Evolutionary conservation across 345 rosid genomes (phyloP).

Genomic region (Gossypium herbaceum): DNA sequence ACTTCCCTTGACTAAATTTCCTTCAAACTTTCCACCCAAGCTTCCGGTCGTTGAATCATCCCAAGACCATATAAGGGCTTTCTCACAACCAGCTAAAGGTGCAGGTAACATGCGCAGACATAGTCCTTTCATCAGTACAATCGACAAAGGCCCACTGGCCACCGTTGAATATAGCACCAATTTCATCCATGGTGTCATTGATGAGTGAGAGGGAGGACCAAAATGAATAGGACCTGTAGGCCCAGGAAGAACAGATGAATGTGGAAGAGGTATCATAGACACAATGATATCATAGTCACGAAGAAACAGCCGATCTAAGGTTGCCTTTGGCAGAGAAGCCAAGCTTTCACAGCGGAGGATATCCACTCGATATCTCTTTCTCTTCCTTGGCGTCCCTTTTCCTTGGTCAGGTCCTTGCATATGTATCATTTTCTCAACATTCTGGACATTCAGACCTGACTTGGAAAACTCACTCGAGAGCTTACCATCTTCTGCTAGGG

Average conservation of each 20-base stretch:
- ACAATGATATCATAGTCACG: constrained; percentile 93
- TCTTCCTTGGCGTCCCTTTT: constrained; percentile 46
- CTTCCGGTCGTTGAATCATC: constrained; percentile 91
- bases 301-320: constrained; percentile 83
- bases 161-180: constrained; percentile 76
- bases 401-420: constrained; percentile 46
- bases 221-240: constrained; percentile 92
- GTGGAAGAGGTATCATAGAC: constrained; percentile 86
- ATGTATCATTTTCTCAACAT: constrained; percentile 39
- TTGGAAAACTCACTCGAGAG: constrained; percentile 28
- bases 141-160: constrained; percentile 79
- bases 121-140: constrained; percentile 96
- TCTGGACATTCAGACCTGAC: constrained; percentile 35
- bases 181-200: constrained; percentile 98
- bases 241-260: constrained; percentile 89
- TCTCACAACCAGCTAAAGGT: constrained; percentile 95
- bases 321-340: constrained; percentile 80
- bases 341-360: constrained; percentile 98
- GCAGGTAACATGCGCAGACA: constrained; percentile 95
- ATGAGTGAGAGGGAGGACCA: constrained; percentile 90
- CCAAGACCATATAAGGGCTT: constrained; percentile 98
- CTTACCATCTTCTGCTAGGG: constrained; percentile 38
- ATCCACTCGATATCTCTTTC: constrained; percentile 78
- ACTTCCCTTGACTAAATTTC: constrained; percentile 86
- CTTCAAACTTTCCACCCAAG: constrained; percentile 83